phyloP scores from a whole-genome alignment of 306 rosid species.

The Pyrus betulifolia region DNA sequence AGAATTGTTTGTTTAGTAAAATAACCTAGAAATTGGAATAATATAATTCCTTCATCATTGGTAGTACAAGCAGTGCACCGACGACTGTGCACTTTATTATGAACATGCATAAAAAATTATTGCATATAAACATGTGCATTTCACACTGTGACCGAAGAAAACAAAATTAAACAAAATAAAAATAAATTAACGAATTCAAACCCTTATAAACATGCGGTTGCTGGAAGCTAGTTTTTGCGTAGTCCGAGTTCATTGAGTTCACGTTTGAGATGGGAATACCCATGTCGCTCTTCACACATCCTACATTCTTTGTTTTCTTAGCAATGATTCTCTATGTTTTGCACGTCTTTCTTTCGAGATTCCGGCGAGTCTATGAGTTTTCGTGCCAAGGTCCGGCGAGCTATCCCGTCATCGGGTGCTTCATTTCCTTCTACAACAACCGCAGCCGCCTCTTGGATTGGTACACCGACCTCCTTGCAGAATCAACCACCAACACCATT shows the following conservation, averaged over 20 bases:
- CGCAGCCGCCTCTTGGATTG: slow-evolving; percentile 54
- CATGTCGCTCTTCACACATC: slow-evolving; percentile 20
- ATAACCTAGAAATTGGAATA: neutral
- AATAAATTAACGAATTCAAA: neutral
- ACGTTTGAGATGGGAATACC: slow-evolving; percentile 24
- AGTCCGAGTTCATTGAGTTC: neutral
- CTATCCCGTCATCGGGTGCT: slow-evolving; percentile 64
- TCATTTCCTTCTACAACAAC: slow-evolving; percentile 61
- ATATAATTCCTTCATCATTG: neutral
- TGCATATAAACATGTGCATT: neutral
- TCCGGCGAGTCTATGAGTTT: slow-evolving; percentile 20
- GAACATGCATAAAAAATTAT: neutral
- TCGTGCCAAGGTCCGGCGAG: slow-evolving; percentile 40
- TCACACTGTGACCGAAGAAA: neutral
- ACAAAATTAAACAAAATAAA: neutral
- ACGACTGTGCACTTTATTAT: neutral
- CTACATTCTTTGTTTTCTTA: slow-evolving; percentile 24
- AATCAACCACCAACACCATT: slow-evolving; percentile 55
- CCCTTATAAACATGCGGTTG: neutral
- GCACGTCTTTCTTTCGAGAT: slow-evolving; percentile 2
- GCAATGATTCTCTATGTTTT: slow-evolving; percentile 19
- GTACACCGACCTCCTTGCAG: slow-evolving; percentile 60
- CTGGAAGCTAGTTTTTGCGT: neutral
- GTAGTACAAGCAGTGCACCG: neutral
- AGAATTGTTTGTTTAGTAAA: no score